A percentile compares a stretch with the other conserved stretches of the same genome.
phyloP scores from a whole-genome alignment of 495 filamentous ascomycete species.

The Bacidia rubella region DNA sequence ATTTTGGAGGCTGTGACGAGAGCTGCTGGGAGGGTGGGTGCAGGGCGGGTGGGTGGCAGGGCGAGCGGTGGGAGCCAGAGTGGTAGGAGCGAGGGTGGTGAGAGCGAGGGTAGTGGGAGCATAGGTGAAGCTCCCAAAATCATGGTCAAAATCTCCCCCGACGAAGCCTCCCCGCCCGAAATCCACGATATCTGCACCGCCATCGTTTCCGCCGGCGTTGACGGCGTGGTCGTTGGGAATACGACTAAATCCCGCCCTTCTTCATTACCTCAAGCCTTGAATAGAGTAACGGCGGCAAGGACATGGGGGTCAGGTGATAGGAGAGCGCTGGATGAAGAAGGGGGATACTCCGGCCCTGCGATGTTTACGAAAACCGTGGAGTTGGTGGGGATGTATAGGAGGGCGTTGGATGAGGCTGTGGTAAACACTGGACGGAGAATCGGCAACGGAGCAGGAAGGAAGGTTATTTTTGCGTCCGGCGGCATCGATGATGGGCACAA shows the following conservation, averaged over 20 bases:
- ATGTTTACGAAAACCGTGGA: constrained; percentile 64
- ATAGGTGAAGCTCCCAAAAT: no score
- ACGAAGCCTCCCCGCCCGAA: constrained; percentile 74
- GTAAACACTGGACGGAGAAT: not conserved
- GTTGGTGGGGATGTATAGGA: constrained; percentile 66
- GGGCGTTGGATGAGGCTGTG: constrained; percentile 45
- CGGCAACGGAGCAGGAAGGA: constrained; percentile 28
- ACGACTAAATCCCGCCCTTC: constrained; percentile 74
- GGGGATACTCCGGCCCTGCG: constrained; percentile 82
- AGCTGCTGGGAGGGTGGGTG: constrained; percentile 44
- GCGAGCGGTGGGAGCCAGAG: no score
- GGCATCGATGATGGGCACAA: constrained; percentile 78
- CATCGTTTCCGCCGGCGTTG: constrained; percentile 69
- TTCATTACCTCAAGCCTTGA: constrained; percentile 47
- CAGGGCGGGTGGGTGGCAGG: no score
- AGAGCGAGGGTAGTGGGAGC: no score
- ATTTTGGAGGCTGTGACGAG: constrained; percentile 73
- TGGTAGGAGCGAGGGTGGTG: no score
- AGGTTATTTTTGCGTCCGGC: constrained; percentile 83
- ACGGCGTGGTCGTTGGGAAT: constrained; percentile 95
- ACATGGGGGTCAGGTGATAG: constrained; percentile 44
- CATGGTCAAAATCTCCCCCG: constrained; percentile 95
- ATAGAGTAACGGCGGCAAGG: constrained; percentile 35
- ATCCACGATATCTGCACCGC: constrained; percentile 79
- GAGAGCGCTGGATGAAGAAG: constrained; percentile 54